phyloP scores from a whole-genome alignment of 768 basidiomycete genomes.

The Leucogyrophana mollusca region DNA sequence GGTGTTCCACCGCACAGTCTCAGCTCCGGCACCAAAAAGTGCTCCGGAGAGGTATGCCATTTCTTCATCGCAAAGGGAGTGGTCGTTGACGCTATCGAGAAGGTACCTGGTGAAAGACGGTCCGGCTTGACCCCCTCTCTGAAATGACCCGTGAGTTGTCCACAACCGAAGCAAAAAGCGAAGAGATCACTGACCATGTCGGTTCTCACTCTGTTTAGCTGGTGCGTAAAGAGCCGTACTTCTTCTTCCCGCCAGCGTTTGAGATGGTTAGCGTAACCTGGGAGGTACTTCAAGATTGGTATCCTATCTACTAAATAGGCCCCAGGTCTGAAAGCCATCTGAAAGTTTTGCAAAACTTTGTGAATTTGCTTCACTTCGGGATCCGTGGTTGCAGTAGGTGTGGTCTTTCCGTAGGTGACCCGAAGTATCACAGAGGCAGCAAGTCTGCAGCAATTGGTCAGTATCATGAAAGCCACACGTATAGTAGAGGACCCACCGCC shows the following conservation, averaged over 20 bases:
- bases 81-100: constrained; percentile 44
- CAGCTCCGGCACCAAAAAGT: constrained; percentile 59
- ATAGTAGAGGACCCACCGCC: constrained; percentile 40
- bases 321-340: constrained; percentile 27
- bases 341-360: constrained; percentile 20
- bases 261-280: constrained; percentile 55
- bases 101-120: constrained; percentile 52
- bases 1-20: constrained; percentile 40
- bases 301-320: constrained; percentile 33
- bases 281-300: constrained; percentile 42
- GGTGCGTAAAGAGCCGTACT: constrained; percentile 46
- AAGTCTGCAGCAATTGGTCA: constrained; percentile 14
- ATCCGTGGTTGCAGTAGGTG: constrained; percentile 19
- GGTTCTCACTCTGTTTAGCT: constrained; percentile 41
- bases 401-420: constrained; percentile 22
- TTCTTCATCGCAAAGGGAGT: constrained; percentile 49
- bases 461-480: not conserved
- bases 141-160: too few relatives aligned
- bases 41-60: constrained; percentile 57
- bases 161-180: too few relatives aligned
- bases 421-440: constrained; percentile 20
- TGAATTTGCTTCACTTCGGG: constrained; percentile 17
- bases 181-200: too few relatives aligned
- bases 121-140: constrained; percentile 11
- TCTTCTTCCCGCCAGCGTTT: constrained; percentile 53